Evolutionary conservation across 345 rosid genomes (phyloP).

Genomic region (Citrus cavaleriei): DNA sequence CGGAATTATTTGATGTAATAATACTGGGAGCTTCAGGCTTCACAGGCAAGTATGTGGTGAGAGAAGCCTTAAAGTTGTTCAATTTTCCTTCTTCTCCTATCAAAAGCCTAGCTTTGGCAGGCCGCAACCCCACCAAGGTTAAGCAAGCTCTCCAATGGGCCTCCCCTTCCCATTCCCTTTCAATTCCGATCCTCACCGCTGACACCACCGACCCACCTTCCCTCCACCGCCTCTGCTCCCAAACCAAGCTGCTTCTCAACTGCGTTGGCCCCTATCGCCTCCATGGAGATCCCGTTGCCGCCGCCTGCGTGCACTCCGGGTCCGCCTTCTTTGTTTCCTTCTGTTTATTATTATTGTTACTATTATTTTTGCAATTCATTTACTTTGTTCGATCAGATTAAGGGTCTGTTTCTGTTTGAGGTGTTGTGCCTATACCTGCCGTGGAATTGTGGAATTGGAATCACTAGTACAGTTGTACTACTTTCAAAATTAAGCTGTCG

Average conservation of each 20-base stretch:
- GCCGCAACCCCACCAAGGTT: conserved; percentile 62
- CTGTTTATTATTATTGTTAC: no score
- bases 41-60: conserved; percentile 69
- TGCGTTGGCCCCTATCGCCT: conserved; percentile 88
- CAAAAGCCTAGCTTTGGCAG: conserved; percentile 71
- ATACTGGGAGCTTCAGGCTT: conserved; percentile 82
- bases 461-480: background rate
- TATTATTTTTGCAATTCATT: background rate
- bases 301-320: conserved; percentile 82
- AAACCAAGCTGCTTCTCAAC: conserved; percentile 69
- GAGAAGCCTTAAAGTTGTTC: conserved; percentile 73
- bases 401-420: background rate
- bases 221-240: conserved; percentile 60
- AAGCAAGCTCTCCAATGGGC: conserved; percentile 71
- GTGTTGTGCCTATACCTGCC: background rate
- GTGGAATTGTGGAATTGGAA: background rate
- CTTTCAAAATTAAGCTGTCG: background rate
- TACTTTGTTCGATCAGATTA: background rate
- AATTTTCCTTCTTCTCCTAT: conserved; percentile 56
- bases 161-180: conserved; percentile 49
- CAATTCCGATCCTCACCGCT: conserved; percentile 59
- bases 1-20: conserved; percentile 47
- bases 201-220: conserved; percentile 73
- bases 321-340: conserved; percentile 7
- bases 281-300: conserved; percentile 72